Base-by-base conservation (phyloP, 768 basidiomycete genomes). In the Stropharia rugosoannulata region DNA sequence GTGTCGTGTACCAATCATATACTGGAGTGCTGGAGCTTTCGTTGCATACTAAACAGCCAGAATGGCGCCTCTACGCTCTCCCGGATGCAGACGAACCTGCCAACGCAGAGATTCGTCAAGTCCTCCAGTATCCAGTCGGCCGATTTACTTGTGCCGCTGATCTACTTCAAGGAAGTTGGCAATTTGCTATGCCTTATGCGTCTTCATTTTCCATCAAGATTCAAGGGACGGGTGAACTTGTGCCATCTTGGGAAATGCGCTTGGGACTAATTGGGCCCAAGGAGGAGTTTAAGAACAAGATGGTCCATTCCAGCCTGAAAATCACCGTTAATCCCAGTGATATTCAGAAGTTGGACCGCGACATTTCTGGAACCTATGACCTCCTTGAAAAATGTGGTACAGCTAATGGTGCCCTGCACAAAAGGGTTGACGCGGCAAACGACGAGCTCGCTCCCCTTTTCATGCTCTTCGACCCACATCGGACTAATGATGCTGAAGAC, bases 361-460 rank as follows among this genome's bases (percentile, higher is more conserved):
- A 92, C 65, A 86, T 97, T 43, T 85, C 87, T 5, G 95, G 95
- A 5, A 75, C 73, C 1, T 98, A 97, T 66, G 70, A 73, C 22
- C 84, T 95, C 46, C 75, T 95, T 50, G 87, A 90, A 59, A 88
- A 87, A 66, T 98, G 95, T 55, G 94, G 95, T 6, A 93, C 92
- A 1, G 93, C 95, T 7, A 93, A 90, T 66, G 80, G 81, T 22
- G 89, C 89, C 18, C 75, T 98, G 45, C 93, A 96, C 71, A 86
- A 83, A 70, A 86, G 82, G 59, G 66, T 76, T 19, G 48, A 68
- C 13, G 52, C 68, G 0, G 76, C 73, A n/a, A 83, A 85, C n/a
- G 61, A 52, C 2, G 65, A 70, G 6, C 70, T 84, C 27, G 86
- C 88, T 0, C 81, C 87, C 0, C 66, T 97, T 10, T 93, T 86